Conservation (phyloP, 306 rosid genomes). For the Acacia acuminata region DNA sequence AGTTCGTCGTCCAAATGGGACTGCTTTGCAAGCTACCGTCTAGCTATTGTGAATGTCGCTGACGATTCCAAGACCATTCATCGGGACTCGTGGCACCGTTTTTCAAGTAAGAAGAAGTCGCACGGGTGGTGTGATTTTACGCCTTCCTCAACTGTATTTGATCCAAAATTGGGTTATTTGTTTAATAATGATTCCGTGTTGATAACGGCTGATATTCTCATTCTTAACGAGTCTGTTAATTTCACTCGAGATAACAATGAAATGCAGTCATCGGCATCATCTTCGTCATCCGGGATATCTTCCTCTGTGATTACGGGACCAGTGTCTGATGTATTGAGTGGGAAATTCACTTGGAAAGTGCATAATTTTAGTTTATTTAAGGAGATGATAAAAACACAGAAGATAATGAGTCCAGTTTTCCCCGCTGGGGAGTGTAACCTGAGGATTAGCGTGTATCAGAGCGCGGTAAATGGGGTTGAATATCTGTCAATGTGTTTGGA, state of each 20-base stretch:
- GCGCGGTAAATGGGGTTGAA: conserved; percentile 85
- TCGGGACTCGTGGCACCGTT: conserved; percentile 98
- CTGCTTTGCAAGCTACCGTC: conserved; percentile 95
- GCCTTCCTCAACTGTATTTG: conserved; percentile 83
- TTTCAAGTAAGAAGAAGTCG: conserved; percentile 92
- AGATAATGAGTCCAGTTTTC: conserved; percentile 97
- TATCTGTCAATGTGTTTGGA: conserved; percentile 97
- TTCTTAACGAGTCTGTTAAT: conserved; percentile 84
- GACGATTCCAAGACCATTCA: conserved; percentile 93
- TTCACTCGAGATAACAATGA: conserved; percentile 88
- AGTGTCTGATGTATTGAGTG: conserved; percentile 82
- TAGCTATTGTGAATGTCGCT: conserved; percentile 73
- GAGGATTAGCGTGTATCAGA: conserved; percentile 98
- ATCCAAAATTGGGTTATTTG: conserved; percentile 80
- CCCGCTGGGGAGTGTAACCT: conserved; percentile 99
- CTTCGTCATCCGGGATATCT: conserved; percentile 40
- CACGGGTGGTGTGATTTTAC: conserved; percentile 99
- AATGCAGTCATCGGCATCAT: conserved; percentile 52
- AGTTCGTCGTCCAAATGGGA: conserved; percentile 96
- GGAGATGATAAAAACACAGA: conserved; percentile 97
- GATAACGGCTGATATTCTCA: conserved; percentile 90
- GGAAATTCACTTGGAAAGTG: conserved; percentile 99
- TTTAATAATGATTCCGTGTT: conserved; percentile 73
- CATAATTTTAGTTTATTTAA: conserved; percentile 87
- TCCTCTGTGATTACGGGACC: conserved; percentile 70